phyloP scores from a whole-genome alignment of 768 basidiomycete species.

The Pleurotus giganteus region DNA sequence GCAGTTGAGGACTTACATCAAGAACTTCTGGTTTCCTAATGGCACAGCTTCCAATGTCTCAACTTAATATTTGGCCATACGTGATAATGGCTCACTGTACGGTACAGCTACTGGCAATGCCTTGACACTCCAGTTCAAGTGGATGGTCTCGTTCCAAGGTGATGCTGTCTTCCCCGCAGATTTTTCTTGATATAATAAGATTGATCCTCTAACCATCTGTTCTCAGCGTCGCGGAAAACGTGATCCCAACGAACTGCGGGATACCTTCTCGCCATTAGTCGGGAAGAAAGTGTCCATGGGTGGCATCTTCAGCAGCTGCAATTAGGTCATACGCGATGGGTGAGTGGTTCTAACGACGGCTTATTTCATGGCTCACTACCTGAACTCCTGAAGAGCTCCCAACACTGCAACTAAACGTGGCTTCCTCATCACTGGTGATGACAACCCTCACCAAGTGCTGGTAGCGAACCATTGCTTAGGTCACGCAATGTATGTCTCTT shows the following conservation, averaged over 20 bases:
- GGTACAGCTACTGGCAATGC: slow-evolving; percentile 43
- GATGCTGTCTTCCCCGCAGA: slow-evolving; percentile 47
- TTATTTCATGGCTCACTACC: no score
- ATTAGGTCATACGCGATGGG: slow-evolving; percentile 88
- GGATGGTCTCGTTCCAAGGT: slow-evolving; percentile 47
- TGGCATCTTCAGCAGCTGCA: slow-evolving; percentile 88
- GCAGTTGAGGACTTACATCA: slow-evolving; percentile 26
- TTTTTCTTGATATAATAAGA: slow-evolving; percentile 43
- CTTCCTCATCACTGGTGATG: slow-evolving; percentile 91
- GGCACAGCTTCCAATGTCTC: slow-evolving; percentile 26
- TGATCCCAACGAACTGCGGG: slow-evolving; percentile 54
- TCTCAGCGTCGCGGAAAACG: no score
- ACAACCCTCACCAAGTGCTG: slow-evolving; percentile 65
- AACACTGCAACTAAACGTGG: slow-evolving; percentile 91
- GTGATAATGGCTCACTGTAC: slow-evolving; percentile 50
- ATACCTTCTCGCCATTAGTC: slow-evolving; percentile 62
- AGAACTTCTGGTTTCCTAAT: slow-evolving; percentile 21
- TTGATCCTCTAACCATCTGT: no score
- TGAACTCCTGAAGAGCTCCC: slow-evolving; percentile 56
- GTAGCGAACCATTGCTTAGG: slow-evolving; percentile 57
- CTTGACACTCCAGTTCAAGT: slow-evolving; percentile 47
- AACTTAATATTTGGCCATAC: slow-evolving; percentile 35
- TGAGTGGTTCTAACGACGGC: slow-evolving; percentile 29
- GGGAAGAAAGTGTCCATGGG: slow-evolving; percentile 72
- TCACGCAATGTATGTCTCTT: slow-evolving; percentile 58